Conservation (phyloP, 2,329 filamentous ascomycete genomes). For the Calycina herbarum region DNA sequence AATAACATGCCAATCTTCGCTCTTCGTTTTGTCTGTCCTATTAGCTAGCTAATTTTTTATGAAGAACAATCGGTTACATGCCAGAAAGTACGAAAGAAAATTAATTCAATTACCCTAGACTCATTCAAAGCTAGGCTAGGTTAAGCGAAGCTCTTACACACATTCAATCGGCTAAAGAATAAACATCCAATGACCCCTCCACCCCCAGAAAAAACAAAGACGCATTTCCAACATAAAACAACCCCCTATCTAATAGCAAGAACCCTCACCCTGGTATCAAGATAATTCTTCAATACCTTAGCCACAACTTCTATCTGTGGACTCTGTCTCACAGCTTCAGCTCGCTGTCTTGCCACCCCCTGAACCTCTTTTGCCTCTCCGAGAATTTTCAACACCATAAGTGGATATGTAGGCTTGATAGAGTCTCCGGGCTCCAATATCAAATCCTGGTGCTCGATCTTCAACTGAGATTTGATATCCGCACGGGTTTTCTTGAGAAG, state of each 20-base stretch:
- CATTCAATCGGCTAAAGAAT: no score
- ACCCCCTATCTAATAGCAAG: neutral
- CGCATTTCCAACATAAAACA: no score
- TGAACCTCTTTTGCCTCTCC: neutral
- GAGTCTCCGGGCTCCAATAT: neutral
- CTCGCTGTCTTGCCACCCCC: neutral
- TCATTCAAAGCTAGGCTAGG: no score
- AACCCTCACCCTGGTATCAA: neutral
- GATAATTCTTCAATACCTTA: neutral
- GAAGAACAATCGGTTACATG: no score
- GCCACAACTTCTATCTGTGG: constrained; percentile 6
- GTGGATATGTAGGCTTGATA: neutral
- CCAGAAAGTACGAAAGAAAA: no score
- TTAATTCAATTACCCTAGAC: no score
- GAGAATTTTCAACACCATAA: constrained; percentile 3
- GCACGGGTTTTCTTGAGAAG: constrained; percentile 1
- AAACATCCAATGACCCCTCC: no score
- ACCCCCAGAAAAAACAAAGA: no score
- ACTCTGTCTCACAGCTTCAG: neutral
- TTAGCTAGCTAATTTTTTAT: no score
- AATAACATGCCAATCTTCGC: no score
- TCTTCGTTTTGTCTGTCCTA: no score
- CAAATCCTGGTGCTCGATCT: neutral
- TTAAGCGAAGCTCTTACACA: no score
- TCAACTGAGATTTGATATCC: neutral